phyloP scores from a whole-genome alignment of 495 filamentous ascomycete genomes.

The Clohesyomyces aquaticus region DNA sequence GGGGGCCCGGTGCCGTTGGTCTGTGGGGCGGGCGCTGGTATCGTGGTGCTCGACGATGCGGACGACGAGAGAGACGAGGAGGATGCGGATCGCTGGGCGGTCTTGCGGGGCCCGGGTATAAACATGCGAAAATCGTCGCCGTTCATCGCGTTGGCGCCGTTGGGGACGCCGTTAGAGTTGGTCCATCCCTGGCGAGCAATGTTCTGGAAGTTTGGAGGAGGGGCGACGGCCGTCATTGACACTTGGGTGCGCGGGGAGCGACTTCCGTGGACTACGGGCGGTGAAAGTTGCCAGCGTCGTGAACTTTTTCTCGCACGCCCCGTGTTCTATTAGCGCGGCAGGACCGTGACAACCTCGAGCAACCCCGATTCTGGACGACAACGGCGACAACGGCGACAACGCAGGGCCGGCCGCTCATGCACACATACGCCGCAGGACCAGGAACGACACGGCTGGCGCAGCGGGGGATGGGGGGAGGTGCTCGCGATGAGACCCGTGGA shows the following conservation, averaged over 20 bases:
- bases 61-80: conserved; percentile 68
- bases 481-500: conserved; percentile 12
- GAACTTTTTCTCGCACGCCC: conserved; percentile 28
- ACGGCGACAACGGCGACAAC: conserved; percentile 30
- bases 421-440: conserved; percentile 22
- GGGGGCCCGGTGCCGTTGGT: conserved; percentile 54
- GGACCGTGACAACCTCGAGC: conserved; percentile 26
- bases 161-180: conserved; percentile 71
- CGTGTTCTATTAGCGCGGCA: conserved; percentile 34
- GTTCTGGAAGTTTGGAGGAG: conserved; percentile 84
- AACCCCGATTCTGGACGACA: conserved; percentile 19
- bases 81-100: conserved; percentile 80
- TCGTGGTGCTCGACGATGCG: conserved; percentile 48
- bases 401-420: conserved; percentile 17
- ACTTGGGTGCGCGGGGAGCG: conserved; percentile 49
- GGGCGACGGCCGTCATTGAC: conserved; percentile 95
- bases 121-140: conserved; percentile 89
- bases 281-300: background rate
- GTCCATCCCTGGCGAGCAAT: conserved; percentile 68
- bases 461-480: conserved; percentile 18
- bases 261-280: conserved; percentile 23
- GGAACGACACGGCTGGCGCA: conserved; percentile 22
- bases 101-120: conserved; percentile 82
- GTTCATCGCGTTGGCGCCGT: conserved; percentile 77
- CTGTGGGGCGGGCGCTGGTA: conserved; percentile 51